These are phyloP conservation scores for Apophysomyces sp. DNA, from an alignment of 371 early-diverging fungal genomes.

Conservation along the genomic window DNA sequence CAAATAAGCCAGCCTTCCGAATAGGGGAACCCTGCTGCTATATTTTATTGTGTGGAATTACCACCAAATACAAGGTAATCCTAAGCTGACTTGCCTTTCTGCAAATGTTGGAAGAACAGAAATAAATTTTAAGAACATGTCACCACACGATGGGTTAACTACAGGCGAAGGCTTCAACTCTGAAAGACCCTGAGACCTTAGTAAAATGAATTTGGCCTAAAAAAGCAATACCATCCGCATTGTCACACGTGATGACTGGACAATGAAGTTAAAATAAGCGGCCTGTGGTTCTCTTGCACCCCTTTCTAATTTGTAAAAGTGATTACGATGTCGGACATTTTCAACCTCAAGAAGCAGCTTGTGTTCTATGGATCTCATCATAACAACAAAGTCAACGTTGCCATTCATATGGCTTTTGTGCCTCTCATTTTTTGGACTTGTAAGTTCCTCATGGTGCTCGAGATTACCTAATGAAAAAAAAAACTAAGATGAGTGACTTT, in stretches of 20 bases:
- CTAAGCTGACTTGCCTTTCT: too few relatives aligned
- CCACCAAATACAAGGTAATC: too few relatives aligned
- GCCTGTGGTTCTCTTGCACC: background rate
- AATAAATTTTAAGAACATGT: too few relatives aligned
- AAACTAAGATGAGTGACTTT: background rate
- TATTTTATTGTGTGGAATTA: too few relatives aligned
- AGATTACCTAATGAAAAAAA: background rate
- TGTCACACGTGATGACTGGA: background rate
- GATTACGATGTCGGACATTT: constrained; percentile 36
- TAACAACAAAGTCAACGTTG: constrained; percentile 73
- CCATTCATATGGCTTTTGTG: constrained; percentile 89
- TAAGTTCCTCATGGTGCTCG: constrained; percentile 4
- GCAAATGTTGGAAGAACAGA: too few relatives aligned
- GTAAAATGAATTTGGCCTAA: too few relatives aligned
- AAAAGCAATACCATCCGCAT: too few relatives aligned
- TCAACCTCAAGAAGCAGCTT: constrained; percentile 76
- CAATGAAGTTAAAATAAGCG: background rate
- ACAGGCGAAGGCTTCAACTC: too few relatives aligned
- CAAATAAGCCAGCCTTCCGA: too few relatives aligned
- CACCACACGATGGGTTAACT: too few relatives aligned
- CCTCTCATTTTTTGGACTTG: constrained; percentile 87
- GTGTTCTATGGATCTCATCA: constrained; percentile 81
- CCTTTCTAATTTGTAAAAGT: background rate
- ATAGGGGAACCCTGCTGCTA: too few relatives aligned
- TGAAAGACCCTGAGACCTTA: too few relatives aligned